phyloP scores from a whole-genome alignment of 306 rosid genomes.

The Casuarina equisetifolia region DNA sequence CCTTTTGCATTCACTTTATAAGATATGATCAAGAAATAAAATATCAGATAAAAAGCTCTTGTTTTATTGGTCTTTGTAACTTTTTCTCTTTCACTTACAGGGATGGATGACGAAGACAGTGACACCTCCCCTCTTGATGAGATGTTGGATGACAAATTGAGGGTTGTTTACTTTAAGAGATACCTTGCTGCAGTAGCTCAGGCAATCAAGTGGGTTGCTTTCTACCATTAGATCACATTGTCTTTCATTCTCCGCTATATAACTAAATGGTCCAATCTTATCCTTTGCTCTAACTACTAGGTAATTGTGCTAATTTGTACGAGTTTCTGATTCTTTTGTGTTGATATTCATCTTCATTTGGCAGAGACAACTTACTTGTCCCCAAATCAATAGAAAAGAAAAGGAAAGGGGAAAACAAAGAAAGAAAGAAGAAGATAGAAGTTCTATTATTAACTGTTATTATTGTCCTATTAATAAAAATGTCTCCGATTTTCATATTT shows the following conservation, averaged over 20 bases:
- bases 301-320: not conserved
- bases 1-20: not conserved
- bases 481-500: not conserved
- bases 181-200: slow-evolving; percentile 68
- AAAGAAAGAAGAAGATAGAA: not conserved
- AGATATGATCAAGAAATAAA: slow-evolving; percentile 5
- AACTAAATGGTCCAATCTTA: not conserved
- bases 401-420: no score
- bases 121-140: slow-evolving; percentile 57
- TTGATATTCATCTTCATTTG: not conserved
- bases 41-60: not conserved
- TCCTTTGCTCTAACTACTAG: not conserved
- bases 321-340: not conserved
- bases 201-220: slow-evolving; percentile 73
- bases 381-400: no score
- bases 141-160: slow-evolving; percentile 80
- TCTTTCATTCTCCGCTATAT: not conserved
- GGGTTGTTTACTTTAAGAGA: slow-evolving; percentile 63
- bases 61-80: not conserved
- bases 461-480: no score
- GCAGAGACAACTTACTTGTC: no score
- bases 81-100: slow-evolving; percentile 39
- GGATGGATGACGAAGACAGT: slow-evolving; percentile 88
- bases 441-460: not conserved
- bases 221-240: slow-evolving; percentile 3